A percentile compares a stretch with the other conserved stretches of the same genome.
Conservation (phyloP, 352 stramenopile species). For the Globisporangium solare region DNA sequence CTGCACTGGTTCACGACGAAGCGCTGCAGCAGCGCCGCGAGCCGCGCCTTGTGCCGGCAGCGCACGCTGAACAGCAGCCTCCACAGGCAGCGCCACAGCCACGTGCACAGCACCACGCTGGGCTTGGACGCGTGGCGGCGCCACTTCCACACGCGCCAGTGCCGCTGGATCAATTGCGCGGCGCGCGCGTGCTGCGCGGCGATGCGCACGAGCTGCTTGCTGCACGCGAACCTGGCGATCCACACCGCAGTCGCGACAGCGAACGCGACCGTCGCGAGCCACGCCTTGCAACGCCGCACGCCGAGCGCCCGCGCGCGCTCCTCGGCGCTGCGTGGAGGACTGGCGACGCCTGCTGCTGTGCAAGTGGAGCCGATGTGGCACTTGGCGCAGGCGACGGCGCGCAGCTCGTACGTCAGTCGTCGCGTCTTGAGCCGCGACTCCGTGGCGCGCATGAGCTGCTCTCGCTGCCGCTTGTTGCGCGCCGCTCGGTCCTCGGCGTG, state of each 20-base stretch:
- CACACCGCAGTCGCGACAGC: conserved; percentile 26
- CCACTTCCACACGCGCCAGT: conserved; percentile 66
- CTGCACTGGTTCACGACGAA: conserved; percentile 60
- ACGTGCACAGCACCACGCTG: conserved; percentile 58
- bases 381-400: conserved; percentile 7
- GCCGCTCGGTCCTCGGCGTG: conserved; percentile 46
- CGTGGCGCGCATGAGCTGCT: conserved; percentile 38
- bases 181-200: conserved; percentile 28
- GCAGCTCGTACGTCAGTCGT: conserved; percentile 34
- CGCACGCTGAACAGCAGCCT: conserved; percentile 57
- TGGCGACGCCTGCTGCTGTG: conserved; percentile 2
- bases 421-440: conserved; percentile 29
- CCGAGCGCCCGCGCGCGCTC: conserved; percentile 27
- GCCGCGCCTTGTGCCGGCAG: conserved; percentile 26
- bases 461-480: conserved; percentile 33
- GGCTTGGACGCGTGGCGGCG: conserved; percentile 45
- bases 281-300: conserved; percentile 42
- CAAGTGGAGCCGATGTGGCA: no score
- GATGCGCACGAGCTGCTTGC: conserved; percentile 28
- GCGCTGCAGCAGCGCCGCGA: conserved; percentile 53
- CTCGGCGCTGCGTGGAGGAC: conserved; percentile 13
- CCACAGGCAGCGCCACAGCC: conserved; percentile 70
- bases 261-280: conserved; percentile 49
- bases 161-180: conserved; percentile 40
- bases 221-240: conserved; percentile 26